Conservation (phyloP, 495 filamentous ascomycete species). For the Rhypophila decipiens region DNA sequence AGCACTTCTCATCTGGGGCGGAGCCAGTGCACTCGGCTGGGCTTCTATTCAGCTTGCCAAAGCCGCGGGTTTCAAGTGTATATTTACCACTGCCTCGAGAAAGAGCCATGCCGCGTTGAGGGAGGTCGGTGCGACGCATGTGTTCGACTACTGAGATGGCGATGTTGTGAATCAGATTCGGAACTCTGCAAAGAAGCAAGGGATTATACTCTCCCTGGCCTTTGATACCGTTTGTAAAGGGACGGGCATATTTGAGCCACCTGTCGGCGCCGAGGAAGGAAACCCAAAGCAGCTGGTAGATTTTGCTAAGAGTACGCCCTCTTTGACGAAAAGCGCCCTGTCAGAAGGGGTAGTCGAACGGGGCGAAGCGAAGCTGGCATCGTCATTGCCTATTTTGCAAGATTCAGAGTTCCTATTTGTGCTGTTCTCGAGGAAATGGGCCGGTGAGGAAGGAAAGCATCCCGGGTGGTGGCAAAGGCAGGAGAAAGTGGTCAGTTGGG, state of each 20-base stretch:
- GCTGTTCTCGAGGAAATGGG: conserved; percentile 5
- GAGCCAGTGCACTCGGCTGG: conserved; percentile 4
- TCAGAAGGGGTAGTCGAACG: no score
- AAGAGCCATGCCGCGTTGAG: conserved; percentile 5
- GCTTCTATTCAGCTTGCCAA: conserved; percentile 9
- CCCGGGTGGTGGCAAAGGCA: conserved; percentile 8
- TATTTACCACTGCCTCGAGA: conserved; percentile 4
- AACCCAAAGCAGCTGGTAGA: not conserved
- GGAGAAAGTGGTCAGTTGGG: conserved; percentile 9
- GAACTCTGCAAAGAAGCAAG: not conserved
- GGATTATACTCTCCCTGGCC: not conserved
- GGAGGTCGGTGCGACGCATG: conserved; percentile 3
- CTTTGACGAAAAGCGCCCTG: conserved; percentile 1
- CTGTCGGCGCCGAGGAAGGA: not conserved
- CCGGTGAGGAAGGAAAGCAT: not conserved
- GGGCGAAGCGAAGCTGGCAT: not conserved
- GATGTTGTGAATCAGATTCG: conserved; percentile 8
- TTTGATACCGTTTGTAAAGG: conserved; percentile 8
- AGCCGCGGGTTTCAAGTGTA: not conserved
- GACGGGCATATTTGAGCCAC: conserved; percentile 1
- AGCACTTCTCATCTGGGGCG: conserved; percentile 11
- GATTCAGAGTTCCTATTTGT: conserved; percentile 7
- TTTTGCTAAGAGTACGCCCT: conserved; percentile 3
- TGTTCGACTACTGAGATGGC: conserved; percentile 5
- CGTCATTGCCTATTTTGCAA: conserved; percentile 6